phyloP scores from a whole-genome alignment of 139 green algal species.

The Chlorella sp. region DNA sequence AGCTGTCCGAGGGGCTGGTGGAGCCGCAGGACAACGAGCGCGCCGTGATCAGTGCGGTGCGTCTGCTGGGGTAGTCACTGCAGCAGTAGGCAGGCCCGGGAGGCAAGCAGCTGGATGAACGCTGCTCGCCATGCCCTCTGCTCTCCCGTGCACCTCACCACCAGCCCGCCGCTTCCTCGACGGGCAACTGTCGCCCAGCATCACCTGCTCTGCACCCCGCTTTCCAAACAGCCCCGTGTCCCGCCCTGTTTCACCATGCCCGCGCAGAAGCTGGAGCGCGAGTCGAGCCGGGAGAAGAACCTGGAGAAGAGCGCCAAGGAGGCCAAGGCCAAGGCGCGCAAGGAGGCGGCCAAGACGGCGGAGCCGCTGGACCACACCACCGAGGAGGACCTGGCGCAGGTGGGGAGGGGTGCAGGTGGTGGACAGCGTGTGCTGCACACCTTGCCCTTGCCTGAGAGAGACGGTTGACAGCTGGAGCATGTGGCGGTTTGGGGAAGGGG shows the following conservation, averaged over 20 bases:
- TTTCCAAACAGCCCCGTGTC: neutral
- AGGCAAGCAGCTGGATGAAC: neutral
- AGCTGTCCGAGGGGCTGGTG: conserved; percentile 74
- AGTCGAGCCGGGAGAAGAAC: conserved; percentile 87
- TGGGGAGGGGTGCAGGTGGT: conserved; percentile 24
- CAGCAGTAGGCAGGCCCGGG: neutral
- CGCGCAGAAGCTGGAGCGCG: conserved; percentile 68
- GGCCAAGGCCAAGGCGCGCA: conserved; percentile 77
- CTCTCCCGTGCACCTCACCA: neutral
- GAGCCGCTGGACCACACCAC: conserved; percentile 65
- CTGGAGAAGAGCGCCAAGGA: conserved; percentile 93
- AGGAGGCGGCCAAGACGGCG: conserved; percentile 73
- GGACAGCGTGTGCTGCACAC: neutral
- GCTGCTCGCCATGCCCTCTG: neutral
- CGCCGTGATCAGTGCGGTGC: conserved; percentile 60
- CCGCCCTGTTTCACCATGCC: neutral
- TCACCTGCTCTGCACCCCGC: no score
- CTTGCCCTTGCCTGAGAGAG: neutral
- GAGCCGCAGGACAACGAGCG: conserved; percentile 87
- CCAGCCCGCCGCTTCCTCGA: neutral
- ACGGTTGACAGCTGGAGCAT: no score
- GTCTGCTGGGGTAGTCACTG: neutral
- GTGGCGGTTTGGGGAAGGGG: neutral
- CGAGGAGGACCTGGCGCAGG: conserved; percentile 66
- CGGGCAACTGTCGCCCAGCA: no score